Conservation (phyloP, 345 rosid species). For the Eucalyptus marginata region DNA sequence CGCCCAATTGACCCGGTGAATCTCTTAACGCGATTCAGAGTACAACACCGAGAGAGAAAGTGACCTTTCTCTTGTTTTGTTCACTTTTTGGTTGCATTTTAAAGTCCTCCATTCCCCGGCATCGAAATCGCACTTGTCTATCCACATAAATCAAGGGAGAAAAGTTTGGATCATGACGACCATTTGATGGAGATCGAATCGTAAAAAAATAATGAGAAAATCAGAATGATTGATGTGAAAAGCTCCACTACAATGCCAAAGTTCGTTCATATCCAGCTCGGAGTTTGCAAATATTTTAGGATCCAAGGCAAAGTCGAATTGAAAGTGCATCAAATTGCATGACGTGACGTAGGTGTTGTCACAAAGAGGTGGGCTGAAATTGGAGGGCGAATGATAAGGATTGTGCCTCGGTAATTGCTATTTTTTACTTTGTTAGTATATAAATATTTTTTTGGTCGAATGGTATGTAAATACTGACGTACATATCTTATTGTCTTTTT, state of each 20-base stretch:
- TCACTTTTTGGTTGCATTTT: not conserved
- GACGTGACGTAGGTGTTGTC: not conserved
- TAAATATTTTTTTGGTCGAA: no score
- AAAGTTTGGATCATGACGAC: not conserved
- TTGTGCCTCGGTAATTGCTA: not conserved
- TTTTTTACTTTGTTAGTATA: not conserved
- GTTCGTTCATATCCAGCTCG: not conserved
- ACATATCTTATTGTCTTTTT: no score
- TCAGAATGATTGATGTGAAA: not conserved
- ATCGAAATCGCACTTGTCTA: not conserved
- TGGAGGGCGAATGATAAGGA: not conserved
- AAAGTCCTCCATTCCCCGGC: not conserved
- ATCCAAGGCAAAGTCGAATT: not conserved
- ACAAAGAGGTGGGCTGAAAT: not conserved
- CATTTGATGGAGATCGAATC: not conserved
- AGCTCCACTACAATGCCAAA: not conserved
- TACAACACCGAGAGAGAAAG: not conserved
- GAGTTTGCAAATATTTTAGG: not conserved
- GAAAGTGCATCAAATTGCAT: not conserved
- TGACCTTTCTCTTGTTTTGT: not conserved
- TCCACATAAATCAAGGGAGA: not conserved
- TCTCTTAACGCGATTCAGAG: not conserved
- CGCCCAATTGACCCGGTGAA: not conserved
- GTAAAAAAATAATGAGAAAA: not conserved
- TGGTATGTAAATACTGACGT: no score